Evolutionary conservation across 78 protist species (phyloP).

Genomic region (Bodo saltans): DNA sequence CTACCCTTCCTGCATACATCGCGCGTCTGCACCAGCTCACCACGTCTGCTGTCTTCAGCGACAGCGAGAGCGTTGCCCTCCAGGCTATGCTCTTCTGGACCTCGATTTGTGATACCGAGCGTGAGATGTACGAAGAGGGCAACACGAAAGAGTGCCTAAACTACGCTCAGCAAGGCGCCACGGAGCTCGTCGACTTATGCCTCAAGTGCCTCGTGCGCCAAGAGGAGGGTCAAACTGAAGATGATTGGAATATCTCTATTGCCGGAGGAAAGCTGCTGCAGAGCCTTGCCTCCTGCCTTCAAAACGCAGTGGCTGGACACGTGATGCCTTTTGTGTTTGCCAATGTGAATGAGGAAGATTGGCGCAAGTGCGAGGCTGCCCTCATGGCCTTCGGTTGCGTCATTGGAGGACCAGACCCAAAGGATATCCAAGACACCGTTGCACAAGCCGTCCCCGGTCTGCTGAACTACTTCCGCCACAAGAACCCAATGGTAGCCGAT

Average conservation of each 20-base stretch:
- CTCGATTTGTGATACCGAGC: constrained; percentile 64
- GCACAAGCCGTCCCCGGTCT: constrained; percentile 18
- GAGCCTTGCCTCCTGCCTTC: constrained; percentile 42
- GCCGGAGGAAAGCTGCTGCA: constrained; percentile 78
- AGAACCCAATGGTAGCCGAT: constrained; percentile 51
- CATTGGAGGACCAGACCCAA: constrained; percentile 57
- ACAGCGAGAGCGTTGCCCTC: constrained; percentile 59
- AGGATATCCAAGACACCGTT: neutral
- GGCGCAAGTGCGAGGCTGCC: constrained; percentile 73
- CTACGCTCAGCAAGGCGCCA: constrained; percentile 50
- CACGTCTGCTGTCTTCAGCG: constrained; percentile 40
- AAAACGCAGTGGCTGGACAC: constrained; percentile 46
- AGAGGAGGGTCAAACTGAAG: constrained; percentile 64
- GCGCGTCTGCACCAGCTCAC: constrained; percentile 52
- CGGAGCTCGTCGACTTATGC: constrained; percentile 49
- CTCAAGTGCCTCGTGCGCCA: constrained; percentile 46
- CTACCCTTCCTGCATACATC: constrained; percentile 41
- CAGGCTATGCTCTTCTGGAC: constrained; percentile 94
- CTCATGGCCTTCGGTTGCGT: constrained; percentile 70
- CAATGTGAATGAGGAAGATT: constrained; percentile 49
- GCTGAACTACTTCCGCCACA: constrained; percentile 41
- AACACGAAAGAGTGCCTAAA: neutral
- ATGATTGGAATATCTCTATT: constrained; percentile 61
- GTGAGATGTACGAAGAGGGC: neutral
- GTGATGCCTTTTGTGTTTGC: constrained; percentile 63